These are phyloP conservation scores for Nidula niveotomentosa DNA, from an alignment of 1,284 basidiomycete species.

Conservation along the genomic window DNA sequence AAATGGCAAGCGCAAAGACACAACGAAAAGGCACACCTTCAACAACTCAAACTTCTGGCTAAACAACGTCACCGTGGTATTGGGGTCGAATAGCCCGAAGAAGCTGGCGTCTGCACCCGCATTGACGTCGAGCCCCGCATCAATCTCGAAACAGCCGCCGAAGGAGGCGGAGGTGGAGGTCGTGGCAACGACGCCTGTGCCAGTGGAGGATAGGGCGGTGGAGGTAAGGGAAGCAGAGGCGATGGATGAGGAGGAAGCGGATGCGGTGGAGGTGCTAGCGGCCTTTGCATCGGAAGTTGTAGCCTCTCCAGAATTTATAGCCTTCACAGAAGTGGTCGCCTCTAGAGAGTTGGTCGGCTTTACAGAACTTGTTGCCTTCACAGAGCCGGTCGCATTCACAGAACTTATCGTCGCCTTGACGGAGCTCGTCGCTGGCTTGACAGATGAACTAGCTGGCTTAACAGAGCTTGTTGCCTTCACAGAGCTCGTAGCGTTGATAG, in stretches of 20 bases:
- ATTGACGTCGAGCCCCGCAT: constrained; percentile 30
- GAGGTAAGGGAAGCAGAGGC: constrained; percentile 1
- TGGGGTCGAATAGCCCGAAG: constrained; percentile 31
- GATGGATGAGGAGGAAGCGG: constrained; percentile 1
- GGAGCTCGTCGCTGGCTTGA: neutral
- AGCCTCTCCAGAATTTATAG: neutral
- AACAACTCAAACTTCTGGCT: constrained; percentile 31
- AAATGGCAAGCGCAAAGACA: neutral
- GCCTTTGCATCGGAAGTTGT: neutral
- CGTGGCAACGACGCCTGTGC: constrained; percentile 3
- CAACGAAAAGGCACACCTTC: constrained; percentile 21
- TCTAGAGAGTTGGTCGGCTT: neutral
- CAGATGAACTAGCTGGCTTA: neutral
- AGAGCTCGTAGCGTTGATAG: neutral
- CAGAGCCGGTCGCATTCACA: neutral
- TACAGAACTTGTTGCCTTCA: neutral
- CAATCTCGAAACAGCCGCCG: constrained; percentile 34
- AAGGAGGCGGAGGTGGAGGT: constrained; percentile 11
- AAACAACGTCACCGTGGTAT: constrained; percentile 26
- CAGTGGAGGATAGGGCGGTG: neutral
- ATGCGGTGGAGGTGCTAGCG: constrained; percentile 1
- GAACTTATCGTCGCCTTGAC: neutral
- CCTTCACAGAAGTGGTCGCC: neutral
- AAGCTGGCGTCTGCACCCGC: constrained; percentile 35
- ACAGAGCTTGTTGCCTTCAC: neutral